Evolutionary conservation across 2,329 filamentous ascomycete genomes (phyloP).

Genomic region (Podosphaera leucotricha): DNA sequence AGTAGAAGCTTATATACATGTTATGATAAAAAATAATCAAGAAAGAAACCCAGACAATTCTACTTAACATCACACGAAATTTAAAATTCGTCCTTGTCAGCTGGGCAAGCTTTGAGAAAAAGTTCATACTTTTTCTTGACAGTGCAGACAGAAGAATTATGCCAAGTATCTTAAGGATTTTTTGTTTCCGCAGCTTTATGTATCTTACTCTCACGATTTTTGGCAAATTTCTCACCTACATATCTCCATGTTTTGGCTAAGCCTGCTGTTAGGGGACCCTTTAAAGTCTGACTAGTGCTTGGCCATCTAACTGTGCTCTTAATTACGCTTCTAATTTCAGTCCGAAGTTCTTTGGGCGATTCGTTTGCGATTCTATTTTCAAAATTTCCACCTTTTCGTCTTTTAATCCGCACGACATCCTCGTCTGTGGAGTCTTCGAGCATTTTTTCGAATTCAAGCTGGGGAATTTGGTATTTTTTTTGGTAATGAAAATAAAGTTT

Average conservation of each 20-base stretch:
- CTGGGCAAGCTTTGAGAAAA: too few species aligned
- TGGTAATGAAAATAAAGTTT: constrained; percentile 92
- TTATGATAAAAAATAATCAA: too few species aligned
- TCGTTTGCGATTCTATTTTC: constrained; percentile 63
- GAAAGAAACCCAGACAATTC: too few species aligned
- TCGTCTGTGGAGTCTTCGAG: constrained; percentile 54
- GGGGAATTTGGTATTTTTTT: constrained; percentile 67
- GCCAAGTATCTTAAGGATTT: neutral
- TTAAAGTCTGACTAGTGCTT: constrained; percentile 66
- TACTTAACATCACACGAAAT: too few species aligned
- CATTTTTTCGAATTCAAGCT: constrained; percentile 63
- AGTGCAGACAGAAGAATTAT: too few species aligned
- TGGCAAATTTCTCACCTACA: constrained; percentile 55
- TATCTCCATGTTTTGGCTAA: constrained; percentile 48
- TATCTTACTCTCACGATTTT: constrained; percentile 23
- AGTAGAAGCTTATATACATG: too few species aligned
- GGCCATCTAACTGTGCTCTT: constrained; percentile 82
- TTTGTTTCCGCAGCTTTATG: constrained; percentile 3
- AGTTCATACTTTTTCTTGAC: too few species aligned
- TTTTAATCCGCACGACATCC: constrained; percentile 41
- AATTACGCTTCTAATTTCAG: constrained; percentile 53
- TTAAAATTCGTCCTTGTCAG: too few species aligned
- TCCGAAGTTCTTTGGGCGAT: constrained; percentile 38
- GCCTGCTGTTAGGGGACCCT: constrained; percentile 63
- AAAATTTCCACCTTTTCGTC: constrained; percentile 62